Percentiles rank a stretch among this genome's conserved stretches.
phyloP scores from a whole-genome alignment of 352 stramenopile genomes.

The Chrysophaeum taylorii region DNA sequence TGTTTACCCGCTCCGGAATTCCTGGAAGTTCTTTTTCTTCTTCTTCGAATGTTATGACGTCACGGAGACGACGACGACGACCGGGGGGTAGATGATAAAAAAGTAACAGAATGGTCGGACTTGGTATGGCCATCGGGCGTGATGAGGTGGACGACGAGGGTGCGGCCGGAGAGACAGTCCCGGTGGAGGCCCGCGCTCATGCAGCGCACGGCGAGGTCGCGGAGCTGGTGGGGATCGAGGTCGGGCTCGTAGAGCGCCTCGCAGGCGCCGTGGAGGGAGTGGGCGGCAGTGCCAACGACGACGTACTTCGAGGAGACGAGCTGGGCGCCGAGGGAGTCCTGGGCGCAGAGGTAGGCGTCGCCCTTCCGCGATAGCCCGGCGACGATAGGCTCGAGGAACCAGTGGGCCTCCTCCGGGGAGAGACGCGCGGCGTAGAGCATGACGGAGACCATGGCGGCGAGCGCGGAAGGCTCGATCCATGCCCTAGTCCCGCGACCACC shows the following conservation, averaged over 20 bases:
- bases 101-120: no score
- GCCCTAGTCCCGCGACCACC: background rate
- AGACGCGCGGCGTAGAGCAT: constrained; percentile 6
- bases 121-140: no score
- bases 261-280: background rate
- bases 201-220: background rate
- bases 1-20: no score
- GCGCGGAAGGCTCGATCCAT: background rate
- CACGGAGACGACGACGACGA: no score
- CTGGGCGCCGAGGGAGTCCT: background rate
- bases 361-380: background rate
- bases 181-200: constrained; percentile 1
- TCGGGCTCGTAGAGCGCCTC: background rate
- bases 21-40: no score
- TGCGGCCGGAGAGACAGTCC: constrained; percentile 9
- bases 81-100: no score
- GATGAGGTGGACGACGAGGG: constrained; percentile 1
- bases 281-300: background rate
- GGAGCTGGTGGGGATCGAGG: background rate
- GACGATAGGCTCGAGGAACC: constrained; percentile 11
- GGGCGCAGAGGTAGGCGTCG: background rate
- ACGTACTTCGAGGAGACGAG: background rate
- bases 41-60: no score
- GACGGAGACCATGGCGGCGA: background rate
- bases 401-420: background rate